Base-by-base conservation (phyloP, 2,329 filamentous ascomycete genomes). In the Ceratocystis alfenasii region DNA sequence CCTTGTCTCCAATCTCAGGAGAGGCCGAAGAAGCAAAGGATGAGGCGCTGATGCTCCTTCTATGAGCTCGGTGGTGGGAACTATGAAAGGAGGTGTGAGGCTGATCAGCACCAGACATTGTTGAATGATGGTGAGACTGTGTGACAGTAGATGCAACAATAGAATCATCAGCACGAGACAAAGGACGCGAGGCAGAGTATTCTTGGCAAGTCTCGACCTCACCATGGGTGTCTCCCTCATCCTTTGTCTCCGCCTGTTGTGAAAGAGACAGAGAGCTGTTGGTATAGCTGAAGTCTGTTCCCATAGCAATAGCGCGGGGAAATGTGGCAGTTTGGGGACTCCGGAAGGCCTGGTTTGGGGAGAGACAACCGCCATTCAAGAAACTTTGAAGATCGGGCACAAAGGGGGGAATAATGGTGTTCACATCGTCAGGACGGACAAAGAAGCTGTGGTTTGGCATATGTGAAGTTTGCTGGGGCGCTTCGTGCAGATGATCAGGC, bases 21-120 rank as follows among this genome's bases (percentile, higher is more conserved):
- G 45, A 45, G 12, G 78, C 63, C 7, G 69, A 64, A 5, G 66
- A 65, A 17, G 28, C 63, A 46, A 45, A 67, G 5, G 63, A 65
- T 3, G 60, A 57, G 5, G 60, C 59, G 36, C 59, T 46, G 25
- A 63, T 62, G 25, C 60, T 67, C 71, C 85, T 88, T 63, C 77
- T 79, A 6, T 81, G 74, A 0, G 80, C 82, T 8, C 79, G 79
- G 28, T 76, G 78, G 12, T 81, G 74, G 1, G 79, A 79, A 69
- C 84, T 87, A 20, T 83, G 80, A 63, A 83, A 83, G 0, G 86
- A 89, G 8, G 81, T 81, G 71, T 81, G 81, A 10, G 83, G 81
- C 30, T 79, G 75, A 62, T 81, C 78, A 1, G 81, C 41, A 45
- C 63, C 65, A 12, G 55, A 44, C 45, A 65, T 62, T 8, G 62